Conservation (phyloP, 352 stramenopile genomes). For the Blastocystis sp. region DNA sequence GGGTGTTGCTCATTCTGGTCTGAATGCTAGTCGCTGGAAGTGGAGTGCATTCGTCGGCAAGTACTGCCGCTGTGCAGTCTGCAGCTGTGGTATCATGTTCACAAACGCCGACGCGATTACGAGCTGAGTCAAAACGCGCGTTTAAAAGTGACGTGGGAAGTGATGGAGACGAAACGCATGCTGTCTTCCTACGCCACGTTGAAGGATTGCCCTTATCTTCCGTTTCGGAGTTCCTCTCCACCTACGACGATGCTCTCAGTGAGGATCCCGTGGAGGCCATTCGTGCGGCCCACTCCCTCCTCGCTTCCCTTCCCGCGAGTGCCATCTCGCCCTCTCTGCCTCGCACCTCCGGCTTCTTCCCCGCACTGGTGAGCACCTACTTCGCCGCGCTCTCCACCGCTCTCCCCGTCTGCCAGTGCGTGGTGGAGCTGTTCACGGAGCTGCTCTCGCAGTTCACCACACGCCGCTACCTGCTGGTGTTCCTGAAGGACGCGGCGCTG, state of each 20-base stretch:
- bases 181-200: background rate
- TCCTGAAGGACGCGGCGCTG: slow-evolving; percentile 71
- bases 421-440: slow-evolving; percentile 80
- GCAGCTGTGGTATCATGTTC: slow-evolving; percentile 12
- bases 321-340: too few species aligned
- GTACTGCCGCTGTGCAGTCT: slow-evolving; percentile 8
- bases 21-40: slow-evolving; percentile 29
- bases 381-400: too few species aligned
- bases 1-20: background rate
- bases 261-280: slow-evolving; percentile 12
- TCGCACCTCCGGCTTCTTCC: slow-evolving; percentile 9
- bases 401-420: background rate
- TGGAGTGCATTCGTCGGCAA: slow-evolving; percentile 15
- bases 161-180: slow-evolving; percentile 12
- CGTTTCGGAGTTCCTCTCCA: slow-evolving; percentile 6
- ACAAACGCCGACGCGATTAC: background rate
- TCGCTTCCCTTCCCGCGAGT: background rate
- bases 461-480: slow-evolving; percentile 78
- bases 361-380: background rate
- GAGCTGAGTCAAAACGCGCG: slow-evolving; percentile 23
- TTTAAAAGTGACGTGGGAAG: slow-evolving; percentile 29
- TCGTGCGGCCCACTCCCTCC: background rate
- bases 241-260: background rate
- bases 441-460: slow-evolving; percentile 83
- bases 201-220: background rate